phyloP scores from a whole-genome alignment of 2,329 filamentous ascomycete genomes.

The Talaromyces funiculosus region DNA sequence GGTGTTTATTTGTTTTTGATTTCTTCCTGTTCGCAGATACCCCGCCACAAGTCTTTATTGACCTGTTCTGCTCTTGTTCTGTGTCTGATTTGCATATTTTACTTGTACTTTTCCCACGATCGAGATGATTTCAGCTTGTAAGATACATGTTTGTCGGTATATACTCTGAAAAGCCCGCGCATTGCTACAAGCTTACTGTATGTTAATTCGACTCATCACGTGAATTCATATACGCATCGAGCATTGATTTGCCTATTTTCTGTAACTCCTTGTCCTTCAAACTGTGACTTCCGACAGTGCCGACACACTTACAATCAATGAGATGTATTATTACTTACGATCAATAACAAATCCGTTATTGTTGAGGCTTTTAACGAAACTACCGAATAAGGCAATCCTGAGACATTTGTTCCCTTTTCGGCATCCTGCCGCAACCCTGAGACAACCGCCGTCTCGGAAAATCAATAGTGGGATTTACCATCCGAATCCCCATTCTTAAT shows the following conservation, averaged over 20 bases:
- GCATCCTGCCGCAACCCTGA: not conserved
- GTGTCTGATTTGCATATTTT: not conserved
- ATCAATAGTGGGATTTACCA: not conserved
- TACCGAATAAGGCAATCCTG: not conserved
- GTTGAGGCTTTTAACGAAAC: not conserved
- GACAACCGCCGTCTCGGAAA: slow-evolving; percentile 3
- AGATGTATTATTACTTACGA: not conserved
- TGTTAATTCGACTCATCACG: not conserved
- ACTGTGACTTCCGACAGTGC: not conserved
- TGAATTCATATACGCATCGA: not conserved
- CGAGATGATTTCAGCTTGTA: not conserved
- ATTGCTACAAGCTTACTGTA: not conserved
- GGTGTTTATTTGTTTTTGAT: not conserved
- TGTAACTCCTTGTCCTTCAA: not conserved
- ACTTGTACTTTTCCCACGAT: not conserved
- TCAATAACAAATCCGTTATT: not conserved
- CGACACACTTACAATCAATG: not conserved
- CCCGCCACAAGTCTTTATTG: not conserved
- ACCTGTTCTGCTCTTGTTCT: not conserved
- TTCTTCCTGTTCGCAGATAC: slow-evolving; percentile 12
- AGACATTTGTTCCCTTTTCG: not conserved
- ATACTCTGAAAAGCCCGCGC: not conserved
- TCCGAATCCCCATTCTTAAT: not conserved
- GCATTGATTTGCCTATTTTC: not conserved
- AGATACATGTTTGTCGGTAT: not conserved